Conservation (phyloP, 352 stramenopile genomes). For the Bremia lactucae region DNA sequence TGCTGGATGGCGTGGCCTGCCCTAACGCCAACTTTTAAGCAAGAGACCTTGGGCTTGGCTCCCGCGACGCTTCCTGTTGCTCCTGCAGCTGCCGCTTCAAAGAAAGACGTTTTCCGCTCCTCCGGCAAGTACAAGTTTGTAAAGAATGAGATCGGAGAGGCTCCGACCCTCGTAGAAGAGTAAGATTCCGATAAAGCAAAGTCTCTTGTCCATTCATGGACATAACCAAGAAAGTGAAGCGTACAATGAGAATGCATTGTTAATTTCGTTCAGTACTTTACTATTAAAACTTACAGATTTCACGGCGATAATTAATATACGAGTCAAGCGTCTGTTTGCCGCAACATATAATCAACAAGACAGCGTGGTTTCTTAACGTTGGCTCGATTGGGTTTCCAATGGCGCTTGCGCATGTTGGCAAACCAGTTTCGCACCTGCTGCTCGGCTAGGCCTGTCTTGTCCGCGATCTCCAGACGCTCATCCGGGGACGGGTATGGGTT, state of each 20-base stretch:
- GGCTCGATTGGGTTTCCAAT: conserved; percentile 72
- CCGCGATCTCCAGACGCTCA: conserved; percentile 59
- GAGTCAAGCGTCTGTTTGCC: conserved; percentile 34
- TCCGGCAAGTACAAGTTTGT: conserved; percentile 77
- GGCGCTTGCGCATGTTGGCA: conserved; percentile 83
- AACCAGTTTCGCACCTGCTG: conserved; percentile 86
- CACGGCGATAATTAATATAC: neutral
- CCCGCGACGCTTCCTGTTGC: conserved; percentile 12
- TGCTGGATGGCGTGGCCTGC: conserved; percentile 66
- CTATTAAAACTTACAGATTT: neutral
- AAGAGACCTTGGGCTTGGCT: conserved; percentile 57
- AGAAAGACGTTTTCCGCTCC: conserved; percentile 31
- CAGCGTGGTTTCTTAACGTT: conserved; percentile 69
- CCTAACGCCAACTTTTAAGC: conserved; percentile 61
- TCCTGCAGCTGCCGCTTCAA: conserved; percentile 11
- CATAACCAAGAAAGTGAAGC: conserved; percentile 8
- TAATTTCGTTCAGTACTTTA: conserved; percentile 2
- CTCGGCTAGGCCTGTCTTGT: conserved; percentile 55
- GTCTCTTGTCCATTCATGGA: neutral
- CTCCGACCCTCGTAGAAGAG: conserved; percentile 61
- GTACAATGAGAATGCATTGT: conserved; percentile 9
- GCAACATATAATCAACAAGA: conserved; percentile 65
- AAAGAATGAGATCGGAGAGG: conserved; percentile 59
- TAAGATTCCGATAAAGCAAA: conserved; percentile 2
- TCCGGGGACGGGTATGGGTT: conserved; percentile 67